These are phyloP conservation scores for Parachlorella kessleri DNA, from an alignment of 139 green algal species.

Conservation along the genomic window DNA sequence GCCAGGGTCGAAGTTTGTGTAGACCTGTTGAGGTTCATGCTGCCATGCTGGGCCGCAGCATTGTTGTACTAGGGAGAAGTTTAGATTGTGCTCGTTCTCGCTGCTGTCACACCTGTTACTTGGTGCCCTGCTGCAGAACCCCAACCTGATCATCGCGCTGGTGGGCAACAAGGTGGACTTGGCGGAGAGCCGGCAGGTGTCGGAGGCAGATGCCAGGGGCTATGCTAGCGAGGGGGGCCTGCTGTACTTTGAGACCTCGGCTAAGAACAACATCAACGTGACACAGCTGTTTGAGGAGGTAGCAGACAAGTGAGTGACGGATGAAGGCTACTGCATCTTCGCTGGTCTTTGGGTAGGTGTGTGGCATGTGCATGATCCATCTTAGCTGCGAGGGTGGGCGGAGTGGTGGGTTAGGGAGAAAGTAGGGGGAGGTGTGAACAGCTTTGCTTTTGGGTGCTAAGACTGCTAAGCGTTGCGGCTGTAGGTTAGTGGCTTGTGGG, in stretches of 20 bases:
- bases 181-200: constrained; percentile 57
- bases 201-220: constrained; percentile 48
- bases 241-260: constrained; percentile 89
- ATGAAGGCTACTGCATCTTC: neutral
- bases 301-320: constrained; percentile 45
- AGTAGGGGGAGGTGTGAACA: no score
- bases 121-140: constrained; percentile 87
- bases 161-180: constrained; percentile 98
- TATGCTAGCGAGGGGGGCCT: constrained; percentile 88
- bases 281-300: constrained; percentile 85
- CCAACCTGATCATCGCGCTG: constrained; percentile 94
- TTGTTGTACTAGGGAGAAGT: no score
- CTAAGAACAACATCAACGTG: constrained; percentile 91
- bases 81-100: no score
- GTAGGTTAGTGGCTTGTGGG: no score
- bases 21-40: no score
- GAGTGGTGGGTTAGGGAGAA: no score
- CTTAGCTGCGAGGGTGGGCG: no score
- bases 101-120: constrained; percentile 57
- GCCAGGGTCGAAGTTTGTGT: no score
- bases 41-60: no score
- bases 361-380: no score
- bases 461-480: no score
- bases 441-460: no score
- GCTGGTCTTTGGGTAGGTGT: neutral